These are phyloP conservation scores for Penstemon eatonii DNA, from an alignment of 257 asterid species.

Conservation along the genomic window DNA sequence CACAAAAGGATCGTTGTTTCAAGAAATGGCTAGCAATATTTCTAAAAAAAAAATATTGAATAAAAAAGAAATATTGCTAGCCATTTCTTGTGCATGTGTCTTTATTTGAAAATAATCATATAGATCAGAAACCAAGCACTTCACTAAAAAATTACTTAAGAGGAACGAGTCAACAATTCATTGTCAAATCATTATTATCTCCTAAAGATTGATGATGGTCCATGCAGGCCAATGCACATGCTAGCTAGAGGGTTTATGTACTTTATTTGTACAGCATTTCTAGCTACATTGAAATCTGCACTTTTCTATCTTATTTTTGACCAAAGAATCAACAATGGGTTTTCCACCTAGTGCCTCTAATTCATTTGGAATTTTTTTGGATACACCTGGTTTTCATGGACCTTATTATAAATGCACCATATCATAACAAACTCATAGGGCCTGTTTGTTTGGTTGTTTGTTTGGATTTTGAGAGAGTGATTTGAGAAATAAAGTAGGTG, in stretches of 20 bases:
- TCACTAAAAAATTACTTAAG: background rate
- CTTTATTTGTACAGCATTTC: slow-evolving; percentile 22
- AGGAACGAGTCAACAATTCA: slow-evolving; percentile 8
- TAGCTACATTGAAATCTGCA: slow-evolving; percentile 39
- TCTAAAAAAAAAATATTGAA: no score
- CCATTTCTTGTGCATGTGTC: background rate
- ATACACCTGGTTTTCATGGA: no score
- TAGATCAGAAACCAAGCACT: background rate
- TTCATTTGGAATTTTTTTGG: background rate
- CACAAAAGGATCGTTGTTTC: no score
- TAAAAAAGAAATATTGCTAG: no score
- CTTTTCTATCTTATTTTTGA: background rate
- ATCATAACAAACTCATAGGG: no score
- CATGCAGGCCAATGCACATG: slow-evolving; percentile 38
- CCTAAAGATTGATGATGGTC: slow-evolving; percentile 41
- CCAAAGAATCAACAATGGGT: background rate
- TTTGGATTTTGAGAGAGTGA: no score
- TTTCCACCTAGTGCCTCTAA: background rate
- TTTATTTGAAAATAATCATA: background rate
- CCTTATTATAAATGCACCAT: no score
- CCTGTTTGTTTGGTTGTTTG: no score
- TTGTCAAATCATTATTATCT: slow-evolving; percentile 20
- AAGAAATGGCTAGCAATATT: no score
- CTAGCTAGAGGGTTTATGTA: slow-evolving; percentile 11
- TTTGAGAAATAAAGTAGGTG: no score